Evolutionary conservation across 805 yeast genomes (phyloP), one percentile per base, ranked within the genome.

Genomic region (Yamadazyma laniorum): DNA sequence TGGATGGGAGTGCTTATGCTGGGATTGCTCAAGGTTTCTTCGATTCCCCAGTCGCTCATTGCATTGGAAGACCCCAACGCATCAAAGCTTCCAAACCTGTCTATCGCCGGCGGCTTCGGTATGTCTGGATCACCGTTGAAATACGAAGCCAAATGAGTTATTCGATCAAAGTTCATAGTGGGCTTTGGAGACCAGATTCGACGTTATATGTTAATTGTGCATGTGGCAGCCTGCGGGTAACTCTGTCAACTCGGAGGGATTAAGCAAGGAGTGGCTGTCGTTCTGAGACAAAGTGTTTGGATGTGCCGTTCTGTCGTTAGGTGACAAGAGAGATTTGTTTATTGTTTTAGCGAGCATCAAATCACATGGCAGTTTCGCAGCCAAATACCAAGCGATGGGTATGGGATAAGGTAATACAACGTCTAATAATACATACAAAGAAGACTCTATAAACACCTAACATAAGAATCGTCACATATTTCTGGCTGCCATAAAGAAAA

Each of bases 31-130:
- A 19, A 13, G n/a, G 42, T 37, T 25, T 43, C 50, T 35, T 63
- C 69, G 16, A 63, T 62, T 5, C 69, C 69, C 69, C 69, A 63
- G 43, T 62, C 68, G 34, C 65, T 58, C 22, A 46, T 34, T 3
- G 41, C 40, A 55, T 39, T 35, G 13, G 30, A 18, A 4, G 40
- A 21, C 42, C 48, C 28, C 8, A 13, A 13, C 8, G 29, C 34
- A 23, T 32, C 23, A 18, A 27, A 27, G 17, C 37, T 34, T n/a
- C 19, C 28, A 18, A 29, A 23, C 11, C 25, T 29, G 5, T 22
- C 30, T 11, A 18, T 19, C 14, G 23, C 25, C 18, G 17, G 29
- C 2, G 18, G 31, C 18, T 26, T 26, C 26, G 35, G 13, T 26
- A 25, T 30, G 15, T 35, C 34, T 28, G 13, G 39, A 14, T 35